Evolutionary conservation across 2,329 filamentous ascomycete genomes (phyloP), one percentile per base, ranked within the genome.

Genomic region (Aschersonia sp.): DNA sequence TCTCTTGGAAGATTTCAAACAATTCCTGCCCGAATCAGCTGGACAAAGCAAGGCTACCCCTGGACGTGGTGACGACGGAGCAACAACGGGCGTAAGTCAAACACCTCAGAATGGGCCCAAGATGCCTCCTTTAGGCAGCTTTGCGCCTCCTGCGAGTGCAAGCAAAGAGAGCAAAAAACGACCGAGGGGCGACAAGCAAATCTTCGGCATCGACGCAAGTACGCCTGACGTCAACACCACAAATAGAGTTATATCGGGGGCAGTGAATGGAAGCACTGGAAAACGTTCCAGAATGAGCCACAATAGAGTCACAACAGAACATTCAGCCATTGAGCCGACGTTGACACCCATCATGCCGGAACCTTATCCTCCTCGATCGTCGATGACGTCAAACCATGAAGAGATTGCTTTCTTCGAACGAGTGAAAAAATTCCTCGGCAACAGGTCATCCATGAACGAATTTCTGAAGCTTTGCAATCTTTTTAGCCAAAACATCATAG

Each of bases 401-500:
- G 91, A 97, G 60, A 75, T 97, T 47, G 81, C 81, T 2, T 97
- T 97, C 67, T 98, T 98, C 57, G 92, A 98, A 52, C 83, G 89
- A 5, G 89, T 92, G 20, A 97, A 96, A 75, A 98, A 98, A 66
- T 91, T 84, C 58, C 87, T 98, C 50, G 82, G 84, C 51, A 97
- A 97, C 64, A 85, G 94, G 62, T 85, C 87, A 48, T 84, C 84
- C 3, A 94, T 94, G 75, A 89, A 86, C 57, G 92, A 98, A 63
- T 98, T 98, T 65, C 68, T 98, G 53, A 98, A 98, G 69, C 78
- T 98, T 5, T 92, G 91, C 71, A 98, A 97, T 56, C 74, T 98
- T 31, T 98, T 88, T 68, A 92, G 85, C 29, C 86, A 94, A 57
- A 89, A 94, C 55, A 75, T 98, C 46, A 94, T 98, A 52, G 88